Evolutionary conservation across 1,284 basidiomycete genomes (phyloP).

Genomic region (Kwoniella shivajii): DNA sequence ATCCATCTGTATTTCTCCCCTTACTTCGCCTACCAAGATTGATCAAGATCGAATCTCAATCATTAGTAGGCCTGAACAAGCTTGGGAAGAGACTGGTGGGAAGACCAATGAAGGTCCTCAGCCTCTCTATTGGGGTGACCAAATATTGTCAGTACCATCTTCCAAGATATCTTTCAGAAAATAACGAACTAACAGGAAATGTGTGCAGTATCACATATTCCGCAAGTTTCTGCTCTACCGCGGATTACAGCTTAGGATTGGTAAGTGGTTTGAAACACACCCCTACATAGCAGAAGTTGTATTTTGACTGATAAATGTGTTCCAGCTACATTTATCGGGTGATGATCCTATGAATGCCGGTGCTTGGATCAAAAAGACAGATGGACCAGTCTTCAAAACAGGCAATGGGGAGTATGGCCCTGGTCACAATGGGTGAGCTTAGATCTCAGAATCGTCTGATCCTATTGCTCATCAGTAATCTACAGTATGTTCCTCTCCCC

Average conservation of each 20-base stretch:
- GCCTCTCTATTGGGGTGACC: constrained; percentile 19
- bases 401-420: constrained; percentile 25
- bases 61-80: constrained; percentile 17
- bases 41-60: constrained; percentile 15
- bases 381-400: constrained; percentile 22
- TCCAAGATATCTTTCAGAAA: neutral
- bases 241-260: constrained; percentile 18
- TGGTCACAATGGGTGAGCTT: constrained; percentile 23
- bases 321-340: constrained; percentile 14
- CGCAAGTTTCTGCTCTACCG: constrained; percentile 17
- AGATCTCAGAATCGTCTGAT: no score
- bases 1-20: constrained; percentile 23
- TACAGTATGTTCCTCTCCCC: constrained; percentile 24
- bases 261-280: constrained; percentile 4
- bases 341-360: constrained; percentile 16
- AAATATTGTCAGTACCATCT: constrained; percentile 8
- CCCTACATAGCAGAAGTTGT: neutral
- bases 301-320: neutral
- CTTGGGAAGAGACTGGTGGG: constrained; percentile 20
- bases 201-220: constrained; percentile 19
- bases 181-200: neutral
- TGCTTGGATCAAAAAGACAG: constrained; percentile 20
- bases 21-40: constrained; percentile 23
- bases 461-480: neutral
- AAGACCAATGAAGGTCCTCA: constrained; percentile 21